These are phyloP conservation scores for Alternaria arborescens DNA, from an alignment of 2,329 filamentous ascomycete genomes.

Conservation along the genomic window DNA sequence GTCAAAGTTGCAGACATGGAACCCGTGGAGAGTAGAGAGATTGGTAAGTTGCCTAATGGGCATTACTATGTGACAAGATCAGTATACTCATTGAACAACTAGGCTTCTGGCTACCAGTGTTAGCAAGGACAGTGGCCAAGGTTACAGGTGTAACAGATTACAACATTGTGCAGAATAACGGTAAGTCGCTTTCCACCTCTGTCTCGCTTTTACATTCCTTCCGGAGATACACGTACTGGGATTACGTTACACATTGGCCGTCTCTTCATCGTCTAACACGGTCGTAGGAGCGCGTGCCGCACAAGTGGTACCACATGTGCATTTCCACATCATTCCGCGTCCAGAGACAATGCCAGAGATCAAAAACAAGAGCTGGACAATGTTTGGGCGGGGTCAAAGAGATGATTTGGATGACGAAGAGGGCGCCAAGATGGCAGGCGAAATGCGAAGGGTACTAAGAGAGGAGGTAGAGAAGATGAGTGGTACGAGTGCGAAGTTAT, in stretches of 20 bases:
- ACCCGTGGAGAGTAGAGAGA: conserved; percentile 68
- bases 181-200: conserved; percentile 44
- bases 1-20: conserved; percentile 78
- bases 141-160: conserved; percentile 81
- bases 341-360: conserved; percentile 65
- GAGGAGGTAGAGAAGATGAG: conserved; percentile 45
- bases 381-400: conserved; percentile 79
- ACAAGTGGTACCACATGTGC: conserved; percentile 91
- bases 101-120: conserved; percentile 69
- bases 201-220: not conserved
- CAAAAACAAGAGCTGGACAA: conserved; percentile 73
- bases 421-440: conserved; percentile 66
- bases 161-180: conserved; percentile 98
- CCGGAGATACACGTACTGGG: not conserved
- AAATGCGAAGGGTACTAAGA: conserved; percentile 54
- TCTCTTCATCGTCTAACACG: not conserved
- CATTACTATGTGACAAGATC: not conserved
- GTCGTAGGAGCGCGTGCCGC: conserved; percentile 76
- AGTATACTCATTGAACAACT: not conserved
- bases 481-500: conserved; percentile 15
- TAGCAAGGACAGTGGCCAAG: conserved; percentile 74
- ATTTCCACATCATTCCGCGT: conserved; percentile 92
- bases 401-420: conserved; percentile 82
- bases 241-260: not conserved
- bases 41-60: conserved; percentile 61